Evolutionary conservation across 306 rosid species (phyloP), one percentile per base, ranked within the genome.

Genomic region (Sicyos baderoa): DNA sequence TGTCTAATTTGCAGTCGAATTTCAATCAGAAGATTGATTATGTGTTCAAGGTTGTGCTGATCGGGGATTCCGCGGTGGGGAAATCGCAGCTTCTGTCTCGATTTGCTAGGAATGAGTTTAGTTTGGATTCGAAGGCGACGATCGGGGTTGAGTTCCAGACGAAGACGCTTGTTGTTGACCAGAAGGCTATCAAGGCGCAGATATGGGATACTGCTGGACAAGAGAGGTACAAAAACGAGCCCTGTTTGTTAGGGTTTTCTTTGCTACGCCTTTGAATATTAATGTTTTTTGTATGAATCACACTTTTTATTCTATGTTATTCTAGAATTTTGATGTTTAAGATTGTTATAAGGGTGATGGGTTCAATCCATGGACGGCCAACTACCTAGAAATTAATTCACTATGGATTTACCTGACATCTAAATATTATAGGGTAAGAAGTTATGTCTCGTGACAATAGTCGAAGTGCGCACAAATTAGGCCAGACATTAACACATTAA

Each of bases 191-290:
- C 77, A 91, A 89, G 82, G 95, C 96, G 10, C 98, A 92, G 88
- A 87, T 92, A 79, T 92, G 98, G 98, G 98, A 92, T 71, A 92
- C 98, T 66, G 98, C 98, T 72, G 98, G 98, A 59, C 98, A 92
- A 83, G 98, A 89, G 84, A 92, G 98, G 98, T 92, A 70, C 10
- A 16, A 15, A 49, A 49, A 21, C 47, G 17, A 0, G 14, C 25
- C 45, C 0, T 6, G 16, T 27, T 3, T 54, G 16, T 71, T 37
- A 44, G 3, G 53, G 37, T 7, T 59, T 47, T 22, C 32, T 54
- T 71, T 19, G 22, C 12, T 9, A 7, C 11, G 21, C 9, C 32
- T 60, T 29, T 59, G 63, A 57, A 25, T 25, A 11, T 23, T 15
- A 59, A 6, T 5, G 15, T 0, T 40, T 10, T 54, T 54, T 1